Conservation (phyloP, 345 rosid species). For the Anastatica hierochuntica region DNA sequence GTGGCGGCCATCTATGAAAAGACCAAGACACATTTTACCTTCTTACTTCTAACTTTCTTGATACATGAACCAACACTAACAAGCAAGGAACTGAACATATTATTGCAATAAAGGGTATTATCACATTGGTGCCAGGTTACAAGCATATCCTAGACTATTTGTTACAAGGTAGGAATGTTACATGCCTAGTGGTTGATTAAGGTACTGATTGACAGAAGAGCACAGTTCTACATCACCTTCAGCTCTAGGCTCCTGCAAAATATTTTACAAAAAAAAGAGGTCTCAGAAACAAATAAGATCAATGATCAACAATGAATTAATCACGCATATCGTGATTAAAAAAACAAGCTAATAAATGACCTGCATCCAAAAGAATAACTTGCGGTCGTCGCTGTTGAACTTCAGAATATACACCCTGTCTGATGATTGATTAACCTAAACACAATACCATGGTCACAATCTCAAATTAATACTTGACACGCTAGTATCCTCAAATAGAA, state of each 20-base stretch:
- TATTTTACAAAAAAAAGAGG: neutral
- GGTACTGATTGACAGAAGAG: slow-evolving; percentile 51
- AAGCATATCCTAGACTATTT: no score
- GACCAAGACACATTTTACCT: no score
- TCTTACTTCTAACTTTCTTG: no score
- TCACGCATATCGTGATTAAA: neutral
- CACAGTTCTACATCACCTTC: slow-evolving; percentile 66
- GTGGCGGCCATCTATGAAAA: no score
- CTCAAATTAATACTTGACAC: neutral
- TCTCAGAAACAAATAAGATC: slow-evolving; percentile 9
- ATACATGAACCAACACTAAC: no score
- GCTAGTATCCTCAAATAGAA: neutral
- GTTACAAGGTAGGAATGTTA: slow-evolving; percentile 15
- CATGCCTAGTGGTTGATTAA: slow-evolving; percentile 75
- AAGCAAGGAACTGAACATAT: no score
- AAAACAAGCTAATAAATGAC: slow-evolving; percentile 24
- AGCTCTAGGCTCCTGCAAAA: slow-evolving; percentile 61
- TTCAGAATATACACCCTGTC: slow-evolving; percentile 85
- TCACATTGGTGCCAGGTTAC: no score
- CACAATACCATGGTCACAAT: neutral
- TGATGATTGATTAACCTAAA: slow-evolving; percentile 77
- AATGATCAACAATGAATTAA: neutral
- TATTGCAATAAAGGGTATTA: no score
- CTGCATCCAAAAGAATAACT: slow-evolving; percentile 96
- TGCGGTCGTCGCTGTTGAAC: slow-evolving; percentile 79